Percentiles rank a stretch among this genome's conserved stretches.
Evolutionary conservation across 768 basidiomycete species (phyloP).

Genomic region (Arthromyces matolae): DNA sequence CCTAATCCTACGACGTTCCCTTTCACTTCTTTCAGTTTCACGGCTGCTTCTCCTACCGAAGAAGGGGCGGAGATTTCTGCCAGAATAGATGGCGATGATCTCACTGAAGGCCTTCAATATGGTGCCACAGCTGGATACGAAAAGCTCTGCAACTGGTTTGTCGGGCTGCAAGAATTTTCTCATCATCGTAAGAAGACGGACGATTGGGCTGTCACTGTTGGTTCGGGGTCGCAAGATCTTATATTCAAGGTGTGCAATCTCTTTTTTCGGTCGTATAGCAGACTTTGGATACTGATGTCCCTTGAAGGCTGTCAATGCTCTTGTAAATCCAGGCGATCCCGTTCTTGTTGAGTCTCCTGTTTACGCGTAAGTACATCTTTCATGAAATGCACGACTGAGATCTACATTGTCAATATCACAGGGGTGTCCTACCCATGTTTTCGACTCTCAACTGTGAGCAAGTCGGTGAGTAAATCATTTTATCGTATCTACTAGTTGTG

Average conservation of each 20-base stretch:
- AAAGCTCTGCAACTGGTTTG: conserved; percentile 64
- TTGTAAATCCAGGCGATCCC: conserved; percentile 74
- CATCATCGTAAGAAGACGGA: conserved; percentile 62
- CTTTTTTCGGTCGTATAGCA: neutral
- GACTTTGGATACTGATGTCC: neutral
- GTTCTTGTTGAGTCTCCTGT: conserved; percentile 79
- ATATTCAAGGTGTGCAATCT: conserved; percentile 54
- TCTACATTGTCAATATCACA: conserved; percentile 21
- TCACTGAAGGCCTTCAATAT: conserved; percentile 73
- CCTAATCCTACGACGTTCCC: too few species aligned
- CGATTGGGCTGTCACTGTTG: conserved; percentile 76
- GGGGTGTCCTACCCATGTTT: conserved; percentile 63
- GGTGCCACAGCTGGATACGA: conserved; percentile 67
- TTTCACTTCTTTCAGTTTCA: too few species aligned
- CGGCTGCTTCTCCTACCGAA: too few species aligned
- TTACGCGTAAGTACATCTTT: conserved; percentile 55
- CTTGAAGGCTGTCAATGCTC: conserved; percentile 57
- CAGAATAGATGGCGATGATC: conserved; percentile 52
- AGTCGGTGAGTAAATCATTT: conserved; percentile 40
- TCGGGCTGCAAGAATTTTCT: conserved; percentile 61
- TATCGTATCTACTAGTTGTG: neutral
- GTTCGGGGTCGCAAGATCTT: conserved; percentile 85
- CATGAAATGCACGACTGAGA: too few species aligned
- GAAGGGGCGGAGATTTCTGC: conserved; percentile 40
- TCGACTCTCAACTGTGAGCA: conserved; percentile 47